Base-by-base conservation (phyloP, 2,329 filamentous ascomycete genomes). In the Calonectria honghensis region DNA sequence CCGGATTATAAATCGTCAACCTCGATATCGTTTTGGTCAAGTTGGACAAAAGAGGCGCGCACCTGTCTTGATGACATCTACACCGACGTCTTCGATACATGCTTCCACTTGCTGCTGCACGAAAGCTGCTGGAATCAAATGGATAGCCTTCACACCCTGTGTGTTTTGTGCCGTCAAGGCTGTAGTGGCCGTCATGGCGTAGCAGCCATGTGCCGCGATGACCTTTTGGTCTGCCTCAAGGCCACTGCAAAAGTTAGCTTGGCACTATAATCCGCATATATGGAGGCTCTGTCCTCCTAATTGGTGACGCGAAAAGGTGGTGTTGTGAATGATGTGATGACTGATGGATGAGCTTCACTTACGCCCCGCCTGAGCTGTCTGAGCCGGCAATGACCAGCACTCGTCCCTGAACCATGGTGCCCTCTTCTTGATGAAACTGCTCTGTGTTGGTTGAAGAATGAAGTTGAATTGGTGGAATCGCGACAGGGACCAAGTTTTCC, bases 81-180 rank as follows among this genome's bases (percentile, higher is more conserved):
- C 93, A 4, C 94, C 94, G 75, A 98, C 91, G 86, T 98, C 97
- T 57, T 93, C 92, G 64, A 98, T 88, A 41, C 94, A 95, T 31
- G 94, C 94, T 85, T 96, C 93, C 74, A 98, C 96, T 85, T 98
- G 95, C 87, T 95, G 94, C 77, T 89, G 89, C 31, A 98, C 92
- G 84, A 98, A 98, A 6, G 89, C 88, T 0, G 94, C 88, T 0
- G 96, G 96, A 10, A 94, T 91, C 71, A 94, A 87, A 82, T 98
- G 95, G 67, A 98, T 95, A 77, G 90, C 95, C 75, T 92, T 89
- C 18, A 98, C 96, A 6, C 95, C 95, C 68, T 91, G 89, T 0
- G 97, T 99, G 85, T 98, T 98, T 83, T 98, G 97, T 20, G 95
- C 96, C n/a, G 97, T 99, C 82, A 99, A 88, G 27, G 96, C 96